Conservation (phyloP, 495 filamentous ascomycete genomes). For the Hypoxylon subgilvum region DNA sequence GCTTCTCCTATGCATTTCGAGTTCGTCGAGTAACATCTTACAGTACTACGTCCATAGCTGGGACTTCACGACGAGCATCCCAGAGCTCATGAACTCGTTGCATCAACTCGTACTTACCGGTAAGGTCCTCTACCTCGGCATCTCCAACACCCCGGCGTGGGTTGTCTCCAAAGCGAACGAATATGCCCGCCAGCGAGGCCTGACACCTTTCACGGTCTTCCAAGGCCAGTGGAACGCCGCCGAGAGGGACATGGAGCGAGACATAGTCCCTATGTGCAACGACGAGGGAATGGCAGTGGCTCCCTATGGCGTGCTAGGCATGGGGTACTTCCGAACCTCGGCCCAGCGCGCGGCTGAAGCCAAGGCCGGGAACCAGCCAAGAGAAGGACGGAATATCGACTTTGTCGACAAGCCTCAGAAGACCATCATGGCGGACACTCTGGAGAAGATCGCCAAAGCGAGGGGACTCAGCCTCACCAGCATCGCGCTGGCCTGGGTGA, state of each 20-base stretch:
- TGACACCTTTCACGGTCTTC: slow-evolving; percentile 62
- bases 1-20: neutral
- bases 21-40: neutral
- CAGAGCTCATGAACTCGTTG: slow-evolving; percentile 66
- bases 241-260: slow-evolving; percentile 62
- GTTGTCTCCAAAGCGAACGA: slow-evolving; percentile 63
- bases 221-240: slow-evolving; percentile 62
- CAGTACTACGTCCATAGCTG: slow-evolving; percentile 59
- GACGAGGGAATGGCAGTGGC: slow-evolving; percentile 65
- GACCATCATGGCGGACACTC: slow-evolving; percentile 45
- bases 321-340: slow-evolving; percentile 57
- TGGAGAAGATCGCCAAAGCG: slow-evolving; percentile 59
- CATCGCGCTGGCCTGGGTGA: slow-evolving; percentile 68
- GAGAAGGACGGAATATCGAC: slow-evolving; percentile 44
- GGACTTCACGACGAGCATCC: slow-evolving; percentile 63
- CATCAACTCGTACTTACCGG: slow-evolving; percentile 57
- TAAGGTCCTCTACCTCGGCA: slow-evolving; percentile 67
- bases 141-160: slow-evolving; percentile 66
- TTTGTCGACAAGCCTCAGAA: slow-evolving; percentile 47
- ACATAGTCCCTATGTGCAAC: slow-evolving; percentile 63
- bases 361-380: slow-evolving; percentile 3
- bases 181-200: slow-evolving; percentile 62
- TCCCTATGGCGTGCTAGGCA: slow-evolving; percentile 61
- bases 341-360: slow-evolving; percentile 7
- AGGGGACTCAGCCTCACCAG: slow-evolving; percentile 52